Conservation (phyloP, 164 flowering plant genomes). For the Vitis labrusca region DNA sequence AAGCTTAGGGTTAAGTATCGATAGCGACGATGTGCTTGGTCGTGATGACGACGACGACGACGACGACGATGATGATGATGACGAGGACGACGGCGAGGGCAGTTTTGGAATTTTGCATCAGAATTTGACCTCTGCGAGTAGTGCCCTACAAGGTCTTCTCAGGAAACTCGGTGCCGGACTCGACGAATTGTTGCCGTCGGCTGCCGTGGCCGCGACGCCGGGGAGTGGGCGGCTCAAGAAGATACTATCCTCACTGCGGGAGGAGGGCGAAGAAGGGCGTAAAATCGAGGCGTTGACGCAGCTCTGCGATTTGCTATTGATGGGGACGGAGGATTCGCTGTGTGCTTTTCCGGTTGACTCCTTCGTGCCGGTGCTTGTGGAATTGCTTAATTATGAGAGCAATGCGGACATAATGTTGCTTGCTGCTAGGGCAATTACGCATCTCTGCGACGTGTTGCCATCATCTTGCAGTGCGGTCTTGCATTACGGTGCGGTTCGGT, state of each 20-base stretch:
- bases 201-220: constrained; percentile 59
- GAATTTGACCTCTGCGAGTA: constrained; percentile 84
- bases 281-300: constrained; percentile 95
- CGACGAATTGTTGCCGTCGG: constrained; percentile 83
- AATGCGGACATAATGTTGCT: constrained; percentile 96
- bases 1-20: constrained; percentile 57
- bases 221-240: constrained; percentile 90
- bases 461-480: constrained; percentile 97
- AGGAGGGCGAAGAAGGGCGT: constrained; percentile 95
- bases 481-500: constrained; percentile 88
- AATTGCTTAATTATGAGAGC: constrained; percentile 86
- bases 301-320: constrained; percentile 93
- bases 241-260: constrained; percentile 80
- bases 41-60: too few relatives aligned
- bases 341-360: constrained; percentile 95
- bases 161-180: constrained; percentile 91
- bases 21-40: constrained; percentile 11
- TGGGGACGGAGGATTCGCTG: constrained; percentile 94
- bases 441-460: constrained; percentile 94
- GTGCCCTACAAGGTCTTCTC: constrained; percentile 86
- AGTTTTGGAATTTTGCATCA: constrained; percentile 77
- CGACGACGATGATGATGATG: constrained; percentile 41
- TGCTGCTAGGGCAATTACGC: constrained; percentile 95
- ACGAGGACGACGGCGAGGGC: constrained; percentile 67
- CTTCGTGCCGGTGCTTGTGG: constrained; percentile 92